phyloP scores from a whole-genome alignment of 768 basidiomycete genomes.

The Trametes cubensis region DNA sequence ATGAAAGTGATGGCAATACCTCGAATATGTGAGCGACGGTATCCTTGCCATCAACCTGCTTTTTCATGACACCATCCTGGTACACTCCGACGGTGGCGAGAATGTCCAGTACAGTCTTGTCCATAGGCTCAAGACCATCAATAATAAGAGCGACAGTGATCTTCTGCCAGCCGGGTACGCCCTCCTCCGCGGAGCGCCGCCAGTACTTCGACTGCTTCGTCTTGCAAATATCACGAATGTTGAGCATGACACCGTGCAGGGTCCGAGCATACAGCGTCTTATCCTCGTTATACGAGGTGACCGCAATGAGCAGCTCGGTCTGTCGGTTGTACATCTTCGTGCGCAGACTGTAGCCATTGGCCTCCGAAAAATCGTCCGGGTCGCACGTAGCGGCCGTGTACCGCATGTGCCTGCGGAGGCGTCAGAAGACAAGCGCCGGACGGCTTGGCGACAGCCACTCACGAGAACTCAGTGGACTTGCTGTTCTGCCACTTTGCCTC shows the following conservation, averaged over 20 bases:
- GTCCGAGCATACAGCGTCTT: conserved; percentile 91
- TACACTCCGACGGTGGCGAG: conserved; percentile 91
- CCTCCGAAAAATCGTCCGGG: conserved; percentile 84
- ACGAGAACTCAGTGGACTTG: conserved; percentile 91
- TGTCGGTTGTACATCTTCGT: conserved; percentile 84
- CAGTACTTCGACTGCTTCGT: conserved; percentile 94
- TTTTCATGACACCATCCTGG: conserved; percentile 95
- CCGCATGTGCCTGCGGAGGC: conserved; percentile 72
- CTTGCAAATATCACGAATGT: conserved; percentile 97
- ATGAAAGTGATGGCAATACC: conserved; percentile 43
- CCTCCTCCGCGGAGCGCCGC: conserved; percentile 81
- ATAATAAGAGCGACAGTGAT: conserved; percentile 89
- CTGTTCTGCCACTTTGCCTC: conserved; percentile 75
- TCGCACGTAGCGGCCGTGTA: conserved; percentile 93
- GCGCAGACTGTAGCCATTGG: conserved; percentile 82
- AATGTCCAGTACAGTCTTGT: conserved; percentile 90
- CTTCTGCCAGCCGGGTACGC: conserved; percentile 85
- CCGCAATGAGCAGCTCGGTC: conserved; percentile 92
- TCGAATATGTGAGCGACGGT: conserved; percentile 96
- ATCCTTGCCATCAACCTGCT: conserved; percentile 84
- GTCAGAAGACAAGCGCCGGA: conserved; percentile 1
- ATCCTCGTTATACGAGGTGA: conserved; percentile 93
- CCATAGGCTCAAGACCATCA: conserved; percentile 93
- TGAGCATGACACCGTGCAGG: conserved; percentile 94
- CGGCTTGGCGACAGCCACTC: conserved; percentile 35